Evolutionary conservation across 345 rosid genomes (phyloP), one percentile per base, ranked within the genome.

Genomic region (Camelina laxa): DNA sequence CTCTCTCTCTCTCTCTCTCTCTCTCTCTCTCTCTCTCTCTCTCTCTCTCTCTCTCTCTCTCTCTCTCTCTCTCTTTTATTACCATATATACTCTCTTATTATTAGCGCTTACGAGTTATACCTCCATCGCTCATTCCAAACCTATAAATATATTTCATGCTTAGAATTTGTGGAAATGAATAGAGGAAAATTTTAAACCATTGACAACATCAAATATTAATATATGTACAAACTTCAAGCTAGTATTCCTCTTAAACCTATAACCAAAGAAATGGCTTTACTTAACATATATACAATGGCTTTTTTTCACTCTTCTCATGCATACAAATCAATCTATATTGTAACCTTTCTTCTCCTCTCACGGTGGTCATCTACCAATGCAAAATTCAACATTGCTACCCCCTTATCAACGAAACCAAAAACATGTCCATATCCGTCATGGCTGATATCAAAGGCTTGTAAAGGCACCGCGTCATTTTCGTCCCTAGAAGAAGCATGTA

Each of bases 401-500:
- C 39, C 53, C 12, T 16, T 61, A 15, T 27, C 21, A 14, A 51
- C 12, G 1, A 9, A 64, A 77, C 0, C 61, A 24, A 49, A n/a
- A 5, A 65, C 76, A 70, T 77, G 80, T 12, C 80, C 80, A 14
- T 65, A 1, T 30, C 72, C 76, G 0, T 38, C 80, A 1, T 10
- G 2, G 20, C 35, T 76, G 2, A 71, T 77, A 70, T 71, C 61
- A 59, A 77, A 65, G 17, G 76, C 80, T 27, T 77, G 80, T 59
- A 71, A 71, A 49, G 76, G 80, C 27, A 77, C 80, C 0, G 80
- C 76, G 0, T 48, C 62, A 19, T 16, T 77, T 19, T 64, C 72
- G 4, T 65, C 75, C 56, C 44, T 38, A 38, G 80, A 77, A 56
- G 49, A 77, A 65, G 67, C 2, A 38, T 77, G 80, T 41, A 48